Evolutionary conservation across 345 rosid genomes (phyloP), one percentile per base, ranked within the genome.

Genomic region (Pistacia vera): DNA sequence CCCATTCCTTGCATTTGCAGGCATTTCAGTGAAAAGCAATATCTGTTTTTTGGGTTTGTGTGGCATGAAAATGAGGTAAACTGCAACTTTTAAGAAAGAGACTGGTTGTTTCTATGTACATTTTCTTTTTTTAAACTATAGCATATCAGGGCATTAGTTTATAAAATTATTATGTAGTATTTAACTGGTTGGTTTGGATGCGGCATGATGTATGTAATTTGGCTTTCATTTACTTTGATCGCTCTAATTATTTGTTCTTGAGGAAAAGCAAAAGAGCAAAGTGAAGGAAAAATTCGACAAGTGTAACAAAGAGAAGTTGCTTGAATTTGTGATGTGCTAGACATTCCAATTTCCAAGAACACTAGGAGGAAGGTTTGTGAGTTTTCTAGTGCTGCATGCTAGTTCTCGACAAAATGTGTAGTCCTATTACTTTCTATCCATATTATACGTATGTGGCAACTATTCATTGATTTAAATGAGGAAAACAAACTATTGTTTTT

Each of bases 31-130:
- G 79, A 95, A 90, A 93, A 85, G 88, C 69, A 88, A 95, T 95
- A 78, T 85, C 89, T 33, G 90, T 63, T 95, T 95, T 80, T 93
- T 83, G 99, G 99, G 69, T 95, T 86, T 85, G 92, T 85, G 44
- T 93, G 97, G 99, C 95, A 81, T 75, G 95, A 86, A 70, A 85
- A 95, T 81, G 97, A 92, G 98, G 99, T 95, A 81, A 70, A 17
- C 49, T 38, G 58, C 57, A 62, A 41, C 12, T 46, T 70, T 49
- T 57, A 36, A 70, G 55, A 8, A 60, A 73, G 11, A 63, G 11
- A 28, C 33, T 35, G 17, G 16, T 54, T 18, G 16, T 57, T 62
- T 68, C 55, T 5, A 2, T 36, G 2, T 55, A 25, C 51, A 49
- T 36, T 12, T 66, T 49, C 7, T 58, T 58, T 11, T 54, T 49